These are phyloP conservation scores for Citrus maxima DNA, from an alignment of 345 rosid genomes.

Conservation along the genomic window DNA sequence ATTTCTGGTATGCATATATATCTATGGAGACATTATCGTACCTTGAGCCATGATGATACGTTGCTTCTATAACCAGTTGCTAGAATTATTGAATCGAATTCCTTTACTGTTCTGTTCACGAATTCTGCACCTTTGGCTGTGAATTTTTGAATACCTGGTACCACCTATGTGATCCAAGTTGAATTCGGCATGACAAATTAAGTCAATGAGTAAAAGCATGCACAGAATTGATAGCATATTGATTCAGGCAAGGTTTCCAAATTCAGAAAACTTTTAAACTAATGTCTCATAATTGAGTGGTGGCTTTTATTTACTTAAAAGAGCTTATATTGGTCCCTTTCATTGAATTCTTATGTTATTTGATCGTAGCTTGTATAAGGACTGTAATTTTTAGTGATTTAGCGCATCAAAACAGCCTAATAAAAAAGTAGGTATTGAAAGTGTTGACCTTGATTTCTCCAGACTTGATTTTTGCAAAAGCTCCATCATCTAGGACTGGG, in stretches of 20 bases:
- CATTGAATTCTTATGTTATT: neutral
- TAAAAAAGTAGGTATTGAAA: neutral
- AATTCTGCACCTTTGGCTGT: slow-evolving; percentile 39
- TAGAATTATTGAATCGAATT: slow-evolving; percentile 37
- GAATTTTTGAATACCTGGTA: slow-evolving; percentile 27
- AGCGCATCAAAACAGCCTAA: neutral
- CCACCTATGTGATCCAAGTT: slow-evolving; percentile 25
- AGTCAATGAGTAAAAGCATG: neutral
- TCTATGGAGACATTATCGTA: neutral
- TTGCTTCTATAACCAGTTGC: slow-evolving; percentile 55
- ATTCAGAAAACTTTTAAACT: neutral
- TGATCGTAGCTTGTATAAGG: neutral
- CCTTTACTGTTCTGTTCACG: slow-evolving; percentile 34
- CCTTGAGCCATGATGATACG: slow-evolving; percentile 45
- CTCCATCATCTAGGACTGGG: slow-evolving; percentile 70
- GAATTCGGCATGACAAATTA: neutral
- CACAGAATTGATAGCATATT: neutral
- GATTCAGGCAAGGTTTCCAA: neutral
- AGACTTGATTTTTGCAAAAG: slow-evolving; percentile 47
- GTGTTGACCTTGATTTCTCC: slow-evolving; percentile 56
- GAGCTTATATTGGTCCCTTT: neutral
- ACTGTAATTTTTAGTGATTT: neutral
- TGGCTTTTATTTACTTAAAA: neutral
- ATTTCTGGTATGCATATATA: neutral
- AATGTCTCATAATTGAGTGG: neutral